Conservation (phyloP, 331 rosid genomes). For the Malus hybrid region DNA sequence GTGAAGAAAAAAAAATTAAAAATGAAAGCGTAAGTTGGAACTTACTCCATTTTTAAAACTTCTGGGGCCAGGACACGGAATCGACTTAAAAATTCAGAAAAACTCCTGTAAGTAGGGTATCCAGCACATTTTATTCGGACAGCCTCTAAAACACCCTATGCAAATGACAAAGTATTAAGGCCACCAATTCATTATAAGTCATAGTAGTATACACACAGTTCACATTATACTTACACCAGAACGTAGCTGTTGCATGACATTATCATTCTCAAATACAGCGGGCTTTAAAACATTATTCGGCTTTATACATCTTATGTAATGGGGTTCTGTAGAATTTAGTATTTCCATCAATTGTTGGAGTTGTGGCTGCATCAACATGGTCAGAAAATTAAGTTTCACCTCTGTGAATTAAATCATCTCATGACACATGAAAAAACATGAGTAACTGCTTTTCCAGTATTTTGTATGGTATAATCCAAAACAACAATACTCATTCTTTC, state of each 20-base stretch:
- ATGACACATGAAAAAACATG: background rate
- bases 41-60: constrained; percentile 62
- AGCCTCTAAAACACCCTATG: constrained; percentile 96
- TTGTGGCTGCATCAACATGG: constrained; percentile 61
- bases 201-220: constrained; percentile 14
- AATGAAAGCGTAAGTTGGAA: constrained; percentile 6
- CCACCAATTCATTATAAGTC: constrained; percentile 1
- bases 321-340: constrained; percentile 67
- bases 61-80: constrained; percentile 70
- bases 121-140: constrained; percentile 90
- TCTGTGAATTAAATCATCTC: background rate
- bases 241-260: constrained; percentile 72
- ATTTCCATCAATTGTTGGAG: constrained; percentile 90
- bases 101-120: constrained; percentile 76
- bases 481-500: constrained; percentile 1
- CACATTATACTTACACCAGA: constrained; percentile 63
- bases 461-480: constrained; percentile 12
- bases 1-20: background rate
- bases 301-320: constrained; percentile 92
- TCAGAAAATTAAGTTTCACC: constrained; percentile 20
- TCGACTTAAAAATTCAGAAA: constrained; percentile 54
- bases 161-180: constrained; percentile 30
- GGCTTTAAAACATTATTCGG: constrained; percentile 64
- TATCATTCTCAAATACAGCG: constrained; percentile 55
- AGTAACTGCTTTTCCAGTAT: background rate